Conservation (phyloP, 2,329 filamentous ascomycete genomes). For the Penicillium psychrosexuale region DNA sequence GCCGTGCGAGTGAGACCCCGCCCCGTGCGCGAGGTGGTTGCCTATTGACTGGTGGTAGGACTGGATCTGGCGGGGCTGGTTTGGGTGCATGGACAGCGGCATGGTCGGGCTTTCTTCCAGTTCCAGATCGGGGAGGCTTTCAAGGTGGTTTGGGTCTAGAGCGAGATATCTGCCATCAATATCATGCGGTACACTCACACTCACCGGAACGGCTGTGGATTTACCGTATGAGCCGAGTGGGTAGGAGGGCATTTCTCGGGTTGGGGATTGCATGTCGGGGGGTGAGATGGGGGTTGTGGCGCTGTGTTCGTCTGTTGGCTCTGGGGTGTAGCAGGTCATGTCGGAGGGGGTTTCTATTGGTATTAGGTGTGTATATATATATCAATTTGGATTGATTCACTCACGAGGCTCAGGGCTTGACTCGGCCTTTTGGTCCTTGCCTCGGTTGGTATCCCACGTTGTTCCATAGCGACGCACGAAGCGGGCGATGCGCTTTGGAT, state of each 20-base stretch:
- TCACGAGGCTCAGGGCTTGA: conserved; percentile 35
- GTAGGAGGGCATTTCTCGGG: conserved; percentile 21
- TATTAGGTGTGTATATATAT: neutral
- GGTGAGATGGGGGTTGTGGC: conserved; percentile 28
- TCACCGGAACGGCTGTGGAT: conserved; percentile 6
- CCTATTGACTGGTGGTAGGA: conserved; percentile 14
- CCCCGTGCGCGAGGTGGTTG: neutral
- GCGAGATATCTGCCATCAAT: conserved; percentile 7
- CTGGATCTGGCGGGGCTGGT: conserved; percentile 1
- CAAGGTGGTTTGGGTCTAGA: conserved; percentile 25
- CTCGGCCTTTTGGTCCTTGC: conserved; percentile 17
- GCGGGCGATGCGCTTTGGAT: conserved; percentile 34
- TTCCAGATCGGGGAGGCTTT: conserved; percentile 25
- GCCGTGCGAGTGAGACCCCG: neutral
- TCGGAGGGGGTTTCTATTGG: conserved; percentile 35
- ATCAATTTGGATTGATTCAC: neutral
- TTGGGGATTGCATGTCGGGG: conserved; percentile 26
- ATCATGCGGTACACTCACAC: conserved; percentile 8
- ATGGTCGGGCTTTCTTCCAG: conserved; percentile 27
- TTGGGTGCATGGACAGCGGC: conserved; percentile 15
- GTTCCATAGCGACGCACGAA: conserved; percentile 34
- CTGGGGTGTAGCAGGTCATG: conserved; percentile 39
- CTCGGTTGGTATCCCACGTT: conserved; percentile 25
- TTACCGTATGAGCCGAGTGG: conserved; percentile 7
- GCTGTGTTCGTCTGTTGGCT: conserved; percentile 29